A percentile compares a stretch with the other conserved stretches of the same genome.
These are phyloP conservation scores for Aspergillus sp. DNA, from an alignment of 2,329 filamentous ascomycete genomes.

Conservation along the genomic window DNA sequence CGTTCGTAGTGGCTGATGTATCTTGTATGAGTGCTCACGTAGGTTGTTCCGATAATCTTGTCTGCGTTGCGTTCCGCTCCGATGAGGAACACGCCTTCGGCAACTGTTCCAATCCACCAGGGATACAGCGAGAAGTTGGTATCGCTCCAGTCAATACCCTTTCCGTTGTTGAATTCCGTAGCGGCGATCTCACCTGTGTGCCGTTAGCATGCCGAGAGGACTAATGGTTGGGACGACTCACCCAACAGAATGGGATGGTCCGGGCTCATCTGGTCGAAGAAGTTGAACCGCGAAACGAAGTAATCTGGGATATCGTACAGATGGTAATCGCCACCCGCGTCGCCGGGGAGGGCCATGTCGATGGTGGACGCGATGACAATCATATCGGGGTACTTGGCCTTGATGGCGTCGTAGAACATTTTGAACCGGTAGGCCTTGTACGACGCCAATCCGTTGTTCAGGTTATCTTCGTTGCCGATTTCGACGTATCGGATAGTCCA, in stretches of 20 bases:
- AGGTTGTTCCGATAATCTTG: conserved; percentile 27
- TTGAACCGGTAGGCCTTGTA: conserved; percentile 57
- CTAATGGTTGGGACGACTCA: conserved; percentile 5
- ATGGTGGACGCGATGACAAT: conserved; percentile 38
- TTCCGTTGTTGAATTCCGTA: conserved; percentile 42
- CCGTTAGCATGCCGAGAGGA: neutral
- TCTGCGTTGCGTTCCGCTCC: conserved; percentile 61
- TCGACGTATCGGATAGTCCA: conserved; percentile 62
- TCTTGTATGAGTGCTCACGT: conserved; percentile 15
- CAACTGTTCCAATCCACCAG: conserved; percentile 60
- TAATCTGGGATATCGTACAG: conserved; percentile 52
- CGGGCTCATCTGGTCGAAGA: conserved; percentile 50
- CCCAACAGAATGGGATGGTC: conserved; percentile 25
- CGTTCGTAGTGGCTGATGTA: neutral
- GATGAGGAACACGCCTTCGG: conserved; percentile 64
- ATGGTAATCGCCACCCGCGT: conserved; percentile 42
- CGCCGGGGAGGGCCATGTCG: conserved; percentile 23
- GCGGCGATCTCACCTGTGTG: conserved; percentile 25
- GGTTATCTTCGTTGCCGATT: conserved; percentile 67
- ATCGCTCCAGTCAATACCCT: conserved; percentile 46
- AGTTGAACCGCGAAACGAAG: conserved; percentile 50
- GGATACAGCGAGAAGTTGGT: conserved; percentile 47
- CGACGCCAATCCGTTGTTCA: conserved; percentile 51
- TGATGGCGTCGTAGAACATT: conserved; percentile 60
- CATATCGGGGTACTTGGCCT: conserved; percentile 55